These are phyloP conservation scores for Paecilomyces niveus DNA, from an alignment of 2,329 filamentous ascomycete genomes.

Conservation along the genomic window DNA sequence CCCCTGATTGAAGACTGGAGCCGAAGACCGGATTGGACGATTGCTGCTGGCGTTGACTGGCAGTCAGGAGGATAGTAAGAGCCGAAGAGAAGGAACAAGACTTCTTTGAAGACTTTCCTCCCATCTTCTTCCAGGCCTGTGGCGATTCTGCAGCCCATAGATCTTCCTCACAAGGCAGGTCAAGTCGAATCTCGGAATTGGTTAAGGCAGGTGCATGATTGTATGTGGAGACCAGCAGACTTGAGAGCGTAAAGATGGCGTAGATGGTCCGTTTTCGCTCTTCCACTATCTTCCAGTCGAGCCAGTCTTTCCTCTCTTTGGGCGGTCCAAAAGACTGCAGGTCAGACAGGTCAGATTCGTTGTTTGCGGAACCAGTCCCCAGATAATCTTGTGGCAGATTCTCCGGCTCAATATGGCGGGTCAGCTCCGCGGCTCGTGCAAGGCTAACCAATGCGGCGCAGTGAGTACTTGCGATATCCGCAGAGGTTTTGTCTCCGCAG, in stretches of 20 bases:
- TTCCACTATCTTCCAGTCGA: slow-evolving; percentile 79
- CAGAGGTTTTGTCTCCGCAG: slow-evolving; percentile 82
- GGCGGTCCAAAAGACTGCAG: slow-evolving; percentile 29
- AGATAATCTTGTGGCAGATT: slow-evolving; percentile 33
- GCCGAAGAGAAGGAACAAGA: slow-evolving; percentile 74
- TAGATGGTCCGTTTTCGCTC: slow-evolving; percentile 92
- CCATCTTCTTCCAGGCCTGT: slow-evolving; percentile 71
- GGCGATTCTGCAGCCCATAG: slow-evolving; percentile 78
- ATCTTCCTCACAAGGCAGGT: slow-evolving; percentile 88
- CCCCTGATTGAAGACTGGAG: slow-evolving; percentile 39
- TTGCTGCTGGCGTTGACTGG: slow-evolving; percentile 56
- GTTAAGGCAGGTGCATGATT: slow-evolving; percentile 86
- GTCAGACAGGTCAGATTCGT: slow-evolving; percentile 16
- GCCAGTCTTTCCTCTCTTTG: slow-evolving; percentile 57
- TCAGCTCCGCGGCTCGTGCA: slow-evolving; percentile 77
- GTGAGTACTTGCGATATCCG: slow-evolving; percentile 87
- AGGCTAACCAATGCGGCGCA: slow-evolving; percentile 86
- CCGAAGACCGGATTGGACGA: slow-evolving; percentile 34
- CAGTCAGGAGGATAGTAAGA: slow-evolving; percentile 70
- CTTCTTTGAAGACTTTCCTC: slow-evolving; percentile 66
- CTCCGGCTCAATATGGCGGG: slow-evolving; percentile 37
- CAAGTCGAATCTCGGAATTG: slow-evolving; percentile 85
- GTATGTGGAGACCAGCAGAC: slow-evolving; percentile 83
- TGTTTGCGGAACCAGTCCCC: slow-evolving; percentile 24
- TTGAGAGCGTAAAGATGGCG: slow-evolving; percentile 84